Conservation (phyloP, 2,329 filamentous ascomycete genomes). For the Achaetomium macrosporum region DNA sequence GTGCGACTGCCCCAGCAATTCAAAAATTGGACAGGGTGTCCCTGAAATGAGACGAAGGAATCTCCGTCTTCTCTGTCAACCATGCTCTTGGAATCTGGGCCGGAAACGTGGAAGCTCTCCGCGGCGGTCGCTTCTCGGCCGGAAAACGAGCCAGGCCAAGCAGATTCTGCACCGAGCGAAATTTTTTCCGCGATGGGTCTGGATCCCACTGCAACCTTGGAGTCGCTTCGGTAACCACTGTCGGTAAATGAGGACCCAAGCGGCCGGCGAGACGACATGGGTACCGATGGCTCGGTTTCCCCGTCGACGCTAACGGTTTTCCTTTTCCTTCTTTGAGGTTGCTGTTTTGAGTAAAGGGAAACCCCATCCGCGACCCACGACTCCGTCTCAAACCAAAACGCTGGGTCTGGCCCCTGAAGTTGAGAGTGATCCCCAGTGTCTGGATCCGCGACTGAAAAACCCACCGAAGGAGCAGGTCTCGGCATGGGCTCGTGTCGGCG, state of each 20-base stretch:
- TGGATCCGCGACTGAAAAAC: conserved; percentile 1
- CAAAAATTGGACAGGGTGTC: not conserved
- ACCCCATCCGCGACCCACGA: not conserved
- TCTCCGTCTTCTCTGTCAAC: not conserved
- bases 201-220: not conserved
- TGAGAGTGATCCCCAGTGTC: not conserved
- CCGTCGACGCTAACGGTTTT: not conserved
- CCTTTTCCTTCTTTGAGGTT: not conserved
- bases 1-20: not conserved
- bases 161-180: not conserved
- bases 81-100: not conserved
- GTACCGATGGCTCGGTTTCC: not conserved
- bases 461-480: not conserved
- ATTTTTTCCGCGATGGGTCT: not conserved
- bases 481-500: not conserved
- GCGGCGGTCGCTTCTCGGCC: not conserved
- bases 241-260: not conserved
- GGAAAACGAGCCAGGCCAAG: not conserved
- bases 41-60: not conserved
- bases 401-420: not conserved
- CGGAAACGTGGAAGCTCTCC: not conserved
- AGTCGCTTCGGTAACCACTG: not conserved
- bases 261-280: not conserved
- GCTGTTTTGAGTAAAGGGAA: not conserved
- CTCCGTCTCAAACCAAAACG: not conserved